phyloP scores from a whole-genome alignment of 1,284 basidiomycete genomes.

The Filobasidium uniguttulatum region DNA sequence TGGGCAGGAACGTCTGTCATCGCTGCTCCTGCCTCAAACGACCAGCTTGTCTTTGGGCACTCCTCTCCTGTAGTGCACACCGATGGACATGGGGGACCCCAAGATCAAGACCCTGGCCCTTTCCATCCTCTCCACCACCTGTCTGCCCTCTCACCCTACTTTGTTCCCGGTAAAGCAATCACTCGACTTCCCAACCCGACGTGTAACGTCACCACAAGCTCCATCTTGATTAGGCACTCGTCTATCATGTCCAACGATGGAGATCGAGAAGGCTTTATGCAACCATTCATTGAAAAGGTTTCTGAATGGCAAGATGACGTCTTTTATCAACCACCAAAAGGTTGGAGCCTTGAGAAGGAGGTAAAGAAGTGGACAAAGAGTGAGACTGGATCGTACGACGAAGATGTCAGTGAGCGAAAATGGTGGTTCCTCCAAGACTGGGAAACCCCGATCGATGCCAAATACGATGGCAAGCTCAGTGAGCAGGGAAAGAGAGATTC shows the following conservation, averaged over 20 bases:
- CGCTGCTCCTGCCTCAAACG: no score
- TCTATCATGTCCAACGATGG: constrained; percentile 39
- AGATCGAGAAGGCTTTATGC: constrained; percentile 37
- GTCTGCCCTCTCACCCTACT: constrained; percentile 34
- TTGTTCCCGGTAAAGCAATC: constrained; percentile 24
- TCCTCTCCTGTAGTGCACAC: no score
- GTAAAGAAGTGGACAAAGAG: background rate
- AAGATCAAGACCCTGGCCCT: no score
- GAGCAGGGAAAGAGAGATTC: constrained; percentile 32
- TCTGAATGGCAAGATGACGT: constrained; percentile 17
- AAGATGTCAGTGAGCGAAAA: constrained; percentile 16
- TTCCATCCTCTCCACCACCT: constrained; percentile 19
- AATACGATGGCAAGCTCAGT: constrained; percentile 58
- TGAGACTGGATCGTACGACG: background rate
- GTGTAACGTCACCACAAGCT: constrained; percentile 25
- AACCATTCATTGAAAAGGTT: constrained; percentile 37
- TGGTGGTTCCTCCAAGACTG: constrained; percentile 35
- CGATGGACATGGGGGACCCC: no score
- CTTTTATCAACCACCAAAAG: constrained; percentile 16
- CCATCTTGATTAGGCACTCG: constrained; percentile 32
- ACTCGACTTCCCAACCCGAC: constrained; percentile 22
- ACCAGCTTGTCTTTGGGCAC: no score
- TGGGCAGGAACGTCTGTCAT: no score
- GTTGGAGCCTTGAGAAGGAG: constrained; percentile 6
- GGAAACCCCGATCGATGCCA: constrained; percentile 44